Conservation (phyloP, 1,139 yeast genomes). For the Suhomyces kunorum region DNA sequence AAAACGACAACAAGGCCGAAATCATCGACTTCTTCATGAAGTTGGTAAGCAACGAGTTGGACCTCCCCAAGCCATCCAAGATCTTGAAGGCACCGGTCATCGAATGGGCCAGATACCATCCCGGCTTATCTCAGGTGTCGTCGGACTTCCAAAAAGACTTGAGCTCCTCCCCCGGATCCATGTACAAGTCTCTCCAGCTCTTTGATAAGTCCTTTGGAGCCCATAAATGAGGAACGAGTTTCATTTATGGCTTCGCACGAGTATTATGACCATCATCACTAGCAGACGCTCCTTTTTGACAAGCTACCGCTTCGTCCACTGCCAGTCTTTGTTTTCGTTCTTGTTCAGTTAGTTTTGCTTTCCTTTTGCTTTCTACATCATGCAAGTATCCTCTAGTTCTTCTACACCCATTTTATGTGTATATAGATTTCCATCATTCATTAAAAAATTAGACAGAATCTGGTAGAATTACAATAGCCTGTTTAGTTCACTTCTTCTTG, state of each 20-base stretch:
- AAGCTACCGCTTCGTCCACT: background rate
- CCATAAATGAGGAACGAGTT: conserved; percentile 5
- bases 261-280: conserved; percentile 8
- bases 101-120: conserved; percentile 39
- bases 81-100: conserved; percentile 39
- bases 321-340: conserved; percentile 8
- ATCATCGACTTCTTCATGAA: conserved; percentile 31
- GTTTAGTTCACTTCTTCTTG: conserved; percentile 10
- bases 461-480: background rate
- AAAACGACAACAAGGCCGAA: conserved; percentile 25
- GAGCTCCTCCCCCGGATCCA: conserved; percentile 3
- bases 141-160: conserved; percentile 10
- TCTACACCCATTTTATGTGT: conserved; percentile 12
- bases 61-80: conserved; percentile 40
- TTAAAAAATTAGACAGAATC: conserved; percentile 5
- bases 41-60: conserved; percentile 32
- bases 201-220: conserved; percentile 9
- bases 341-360: conserved; percentile 4
- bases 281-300: background rate
- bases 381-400: conserved; percentile 10
- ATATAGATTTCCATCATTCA: conserved; percentile 10
- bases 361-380: conserved; percentile 8
- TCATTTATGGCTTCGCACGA: conserved; percentile 6
- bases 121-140: conserved; percentile 18
- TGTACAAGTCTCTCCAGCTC: conserved; percentile 11